Evolutionary conservation across 2,329 filamentous ascomycete genomes (phyloP), one percentile per base, ranked within the genome.

Genomic region (Xylariaceae sp.): DNA sequence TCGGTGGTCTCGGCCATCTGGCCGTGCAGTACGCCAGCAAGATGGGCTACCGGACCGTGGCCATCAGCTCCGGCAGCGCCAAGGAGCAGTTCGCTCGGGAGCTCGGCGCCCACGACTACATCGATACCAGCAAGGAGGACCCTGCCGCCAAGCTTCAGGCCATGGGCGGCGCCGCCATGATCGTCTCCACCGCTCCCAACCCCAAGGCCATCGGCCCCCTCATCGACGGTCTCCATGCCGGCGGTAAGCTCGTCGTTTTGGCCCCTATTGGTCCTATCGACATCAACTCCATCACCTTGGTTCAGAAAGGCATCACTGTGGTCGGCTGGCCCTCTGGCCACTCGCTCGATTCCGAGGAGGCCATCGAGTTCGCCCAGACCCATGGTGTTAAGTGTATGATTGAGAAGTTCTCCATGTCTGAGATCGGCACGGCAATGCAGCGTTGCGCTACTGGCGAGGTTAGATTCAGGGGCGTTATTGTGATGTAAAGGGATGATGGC

Each of bases 1-100:
- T 89, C 8, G 81, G 88, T 53, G 86, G 87, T 13, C 75, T 88
- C 1, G 86, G 86, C 1, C 86, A 88, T 70, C 71, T 88, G 17
- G 86, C 84, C 1, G 81, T 88, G 54, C 85, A 88, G 65, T 88
- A 84, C 66, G 85, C 84, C 0, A 74, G 76, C 13, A 83, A 83
- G 72, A 84, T 88, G 79, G 86, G 86, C 2, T 88, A 80, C 71
- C 77, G 81, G 30, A 82, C 87, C 9, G 78, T 85, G 4, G 85
- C 85, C 30, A 64, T 59, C 77, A 88, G 68, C 2, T 65, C 77
- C 1, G 79, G 76, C 53, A 70, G 70, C 1, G 68, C 71, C 18
- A 86, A 86, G 74, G 79, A 80, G 65, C 72, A 78, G 53, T 81
- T 82, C 64, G 82, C 80, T 0, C 74, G 74, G 50, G 65, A 82